These are phyloP conservation scores for Colletotrichum truncatum DNA, from an alignment of 2,329 filamentous ascomycete genomes.

Conservation along the genomic window DNA sequence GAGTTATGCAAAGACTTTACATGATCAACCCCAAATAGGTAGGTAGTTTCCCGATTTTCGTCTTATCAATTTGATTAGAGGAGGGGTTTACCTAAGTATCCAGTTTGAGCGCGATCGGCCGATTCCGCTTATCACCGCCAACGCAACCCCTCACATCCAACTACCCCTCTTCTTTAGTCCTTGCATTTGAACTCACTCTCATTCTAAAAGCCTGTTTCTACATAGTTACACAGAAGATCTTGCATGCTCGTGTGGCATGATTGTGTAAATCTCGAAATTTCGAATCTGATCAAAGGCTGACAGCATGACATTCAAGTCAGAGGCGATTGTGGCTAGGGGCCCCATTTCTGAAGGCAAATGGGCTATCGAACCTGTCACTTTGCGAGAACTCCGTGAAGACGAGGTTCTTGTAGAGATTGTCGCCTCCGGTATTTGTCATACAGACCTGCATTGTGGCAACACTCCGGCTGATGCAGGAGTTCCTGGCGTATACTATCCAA, in stretches of 20 bases:
- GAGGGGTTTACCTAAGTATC: background rate
- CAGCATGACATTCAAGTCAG: conserved; percentile 36
- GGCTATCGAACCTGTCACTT: conserved; percentile 40
- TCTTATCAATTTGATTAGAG: conserved; percentile 11
- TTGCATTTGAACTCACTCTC: background rate
- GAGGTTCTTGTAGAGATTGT: conserved; percentile 63
- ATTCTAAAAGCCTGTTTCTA: too few species aligned
- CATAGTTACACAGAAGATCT: too few species aligned
- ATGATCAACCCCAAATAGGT: background rate
- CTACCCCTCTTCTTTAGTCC: background rate
- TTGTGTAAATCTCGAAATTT: too few species aligned
- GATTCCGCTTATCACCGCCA: background rate
- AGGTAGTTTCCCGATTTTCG: background rate
- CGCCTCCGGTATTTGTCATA: conserved; percentile 64
- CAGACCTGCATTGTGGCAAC: conserved; percentile 57
- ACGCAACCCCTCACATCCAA: background rate
- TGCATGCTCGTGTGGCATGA: too few species aligned
- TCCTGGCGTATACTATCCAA: conserved; percentile 32
- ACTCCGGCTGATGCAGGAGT: conserved; percentile 26
- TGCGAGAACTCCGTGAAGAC: conserved; percentile 40
- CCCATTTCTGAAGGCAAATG: conserved; percentile 42
- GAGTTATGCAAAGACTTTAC: background rate
- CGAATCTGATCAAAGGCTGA: too few species aligned
- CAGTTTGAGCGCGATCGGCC: background rate
- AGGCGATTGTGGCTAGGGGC: conserved; percentile 41